Percentiles rank a stretch among this genome's conserved stretches.
Conservation (phyloP, 2,329 filamentous ascomycete species). For the Botryosphaeria dothidea region DNA sequence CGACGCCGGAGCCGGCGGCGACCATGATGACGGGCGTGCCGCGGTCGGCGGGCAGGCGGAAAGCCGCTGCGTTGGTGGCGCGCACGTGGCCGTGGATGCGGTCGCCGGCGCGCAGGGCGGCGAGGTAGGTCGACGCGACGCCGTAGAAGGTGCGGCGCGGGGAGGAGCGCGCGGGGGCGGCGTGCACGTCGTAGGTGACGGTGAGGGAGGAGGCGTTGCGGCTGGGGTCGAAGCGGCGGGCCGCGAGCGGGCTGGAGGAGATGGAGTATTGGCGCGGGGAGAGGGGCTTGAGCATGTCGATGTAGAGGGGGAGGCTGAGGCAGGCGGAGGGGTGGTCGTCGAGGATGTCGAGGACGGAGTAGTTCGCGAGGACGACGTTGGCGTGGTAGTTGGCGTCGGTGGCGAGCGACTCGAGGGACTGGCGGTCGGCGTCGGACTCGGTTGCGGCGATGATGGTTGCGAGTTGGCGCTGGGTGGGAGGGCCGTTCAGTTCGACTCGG, state of each 20-base stretch:
- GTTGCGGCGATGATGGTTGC: too few species aligned
- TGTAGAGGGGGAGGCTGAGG: slow-evolving; percentile 60
- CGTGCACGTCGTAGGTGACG: slow-evolving; percentile 66
- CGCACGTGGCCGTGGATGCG: slow-evolving; percentile 36
- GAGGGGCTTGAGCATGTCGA: slow-evolving; percentile 71
- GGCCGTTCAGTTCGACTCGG: slow-evolving; percentile 25
- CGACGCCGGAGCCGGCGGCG: slow-evolving; percentile 32
- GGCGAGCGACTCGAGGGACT: background rate
- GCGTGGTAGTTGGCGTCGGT: background rate
- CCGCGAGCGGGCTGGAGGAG: slow-evolving; percentile 64
- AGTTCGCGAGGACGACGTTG: slow-evolving; percentile 20
- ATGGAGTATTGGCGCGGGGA: slow-evolving; percentile 72
- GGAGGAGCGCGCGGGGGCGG: slow-evolving; percentile 32
- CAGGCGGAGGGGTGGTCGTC: slow-evolving; percentile 21
- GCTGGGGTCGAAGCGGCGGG: background rate
- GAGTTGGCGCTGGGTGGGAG: too few species aligned
- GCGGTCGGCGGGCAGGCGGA: slow-evolving; percentile 39
- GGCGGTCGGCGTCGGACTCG: too few species aligned
- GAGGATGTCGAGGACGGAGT: slow-evolving; percentile 25
- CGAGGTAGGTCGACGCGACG: slow-evolving; percentile 39
- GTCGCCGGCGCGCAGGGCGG: slow-evolving; percentile 32
- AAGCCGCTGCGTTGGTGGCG: slow-evolving; percentile 34
- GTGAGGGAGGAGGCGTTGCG: slow-evolving; percentile 49
- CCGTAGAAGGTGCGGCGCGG: slow-evolving; percentile 40
- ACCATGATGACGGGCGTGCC: slow-evolving; percentile 51